Base-by-base conservation (phyloP, 2,329 filamentous ascomycete species). In the Phyllosticta citribraziliensis region DNA sequence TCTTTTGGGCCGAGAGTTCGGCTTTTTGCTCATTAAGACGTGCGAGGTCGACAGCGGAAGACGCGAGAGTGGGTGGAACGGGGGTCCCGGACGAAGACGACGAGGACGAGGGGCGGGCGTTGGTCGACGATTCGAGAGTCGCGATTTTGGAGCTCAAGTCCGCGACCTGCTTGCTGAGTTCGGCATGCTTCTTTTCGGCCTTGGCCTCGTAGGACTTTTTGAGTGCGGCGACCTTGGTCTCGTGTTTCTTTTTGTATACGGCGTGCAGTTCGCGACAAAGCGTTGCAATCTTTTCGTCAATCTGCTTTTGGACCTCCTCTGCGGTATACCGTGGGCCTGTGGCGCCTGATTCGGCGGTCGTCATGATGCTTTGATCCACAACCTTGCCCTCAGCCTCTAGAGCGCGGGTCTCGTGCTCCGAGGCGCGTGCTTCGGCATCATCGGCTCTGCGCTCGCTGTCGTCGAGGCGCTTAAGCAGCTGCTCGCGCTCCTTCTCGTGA, bases 181-280 rank as follows among this genome's bases (percentile, higher is more conserved):
- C 89, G 59, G 84, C 84, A 61, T 93, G 84, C 70, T 88, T 89
- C 80, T 95, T 95, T 75, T 96, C 91, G 84, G 91, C 94, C 60
- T 93, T 86, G 55, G 84, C 83, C 73, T 97, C 91, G 76, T 97
- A 87, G 69, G 82, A 84, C 68, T 86, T 84, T 72, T 87, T 97
- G 65, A 99, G 80, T 3, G 92, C 93, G 0, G 89, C 84, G 53
- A 97, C 93, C 78, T 99, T 99, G 64, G 87, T 90, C 78, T 97
- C 93, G 73, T 99, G 94, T 77, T 99, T 99, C 71, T 88, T 86
- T 78, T 97, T 97, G 82, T 99, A 99, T 11, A 96, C 82, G 0
- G 87, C 82, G 72, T 99, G 94, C 51, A 99, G 82, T 71, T 99
- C 94, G 30, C 91, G 84, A n/a, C 75, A 77, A 11, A 80, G 75